These are phyloP conservation scores for Globisporangium camurandrum DNA, from an alignment of 352 stramenopile species.

Conservation along the genomic window DNA sequence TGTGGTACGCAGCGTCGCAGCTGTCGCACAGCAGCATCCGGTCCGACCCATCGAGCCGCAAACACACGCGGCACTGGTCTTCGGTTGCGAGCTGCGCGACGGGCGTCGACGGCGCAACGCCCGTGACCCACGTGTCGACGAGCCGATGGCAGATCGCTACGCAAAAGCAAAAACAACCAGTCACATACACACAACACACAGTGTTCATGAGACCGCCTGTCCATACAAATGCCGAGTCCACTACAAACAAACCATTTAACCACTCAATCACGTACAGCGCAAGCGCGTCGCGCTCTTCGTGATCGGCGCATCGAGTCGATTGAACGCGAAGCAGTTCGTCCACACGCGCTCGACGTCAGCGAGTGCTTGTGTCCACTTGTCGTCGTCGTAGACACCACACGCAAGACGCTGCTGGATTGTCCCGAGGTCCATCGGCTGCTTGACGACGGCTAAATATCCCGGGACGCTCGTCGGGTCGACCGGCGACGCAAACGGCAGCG, in stretches of 20 bases:
- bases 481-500: slow-evolving; percentile 54
- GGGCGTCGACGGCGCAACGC: slow-evolving; percentile 42
- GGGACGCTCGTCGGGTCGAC: slow-evolving; percentile 64
- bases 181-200: no score
- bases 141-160: slow-evolving; percentile 73
- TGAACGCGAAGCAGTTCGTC: slow-evolving; percentile 84
- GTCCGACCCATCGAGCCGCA: slow-evolving; percentile 54
- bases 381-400: slow-evolving; percentile 49
- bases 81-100: slow-evolving; percentile 48
- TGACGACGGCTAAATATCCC: slow-evolving; percentile 63
- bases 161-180: no score
- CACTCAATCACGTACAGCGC: slow-evolving; percentile 71
- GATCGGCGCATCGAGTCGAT: slow-evolving; percentile 70
- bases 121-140: slow-evolving; percentile 68
- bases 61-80: slow-evolving; percentile 62
- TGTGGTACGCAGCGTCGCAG: slow-evolving; percentile 78
- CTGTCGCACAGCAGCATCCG: slow-evolving; percentile 81
- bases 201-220: no score
- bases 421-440: slow-evolving; percentile 87
- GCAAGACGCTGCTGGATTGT: slow-evolving; percentile 81
- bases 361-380: slow-evolving; percentile 43
- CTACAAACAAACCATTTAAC: no score
- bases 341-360: slow-evolving; percentile 72
- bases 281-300: slow-evolving; percentile 71
- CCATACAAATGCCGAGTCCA: no score